phyloP scores from a whole-genome alignment of 163 green algal species.

The Prototheca cutis region DNA sequence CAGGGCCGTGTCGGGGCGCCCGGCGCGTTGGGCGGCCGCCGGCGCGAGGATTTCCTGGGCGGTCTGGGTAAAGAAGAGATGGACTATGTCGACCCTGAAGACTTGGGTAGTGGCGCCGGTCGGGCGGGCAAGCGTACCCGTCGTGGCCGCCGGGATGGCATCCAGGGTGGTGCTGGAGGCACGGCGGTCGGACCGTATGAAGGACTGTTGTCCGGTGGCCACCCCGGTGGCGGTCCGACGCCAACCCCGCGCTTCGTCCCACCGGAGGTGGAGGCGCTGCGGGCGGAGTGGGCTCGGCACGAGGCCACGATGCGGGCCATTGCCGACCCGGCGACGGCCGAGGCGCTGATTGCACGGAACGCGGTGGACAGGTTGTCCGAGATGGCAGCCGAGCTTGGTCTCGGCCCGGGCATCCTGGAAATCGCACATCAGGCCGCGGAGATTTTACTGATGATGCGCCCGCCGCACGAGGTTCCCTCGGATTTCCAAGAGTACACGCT shows the following conservation, averaged over 20 bases:
- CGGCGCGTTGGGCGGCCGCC: too few relatives aligned
- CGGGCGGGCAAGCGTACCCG: background rate
- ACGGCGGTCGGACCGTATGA: too few relatives aligned
- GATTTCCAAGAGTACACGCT: slow-evolving; percentile 77
- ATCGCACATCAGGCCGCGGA: slow-evolving; percentile 59
- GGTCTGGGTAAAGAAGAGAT: slow-evolving; percentile 9
- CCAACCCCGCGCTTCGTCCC: too few relatives aligned
- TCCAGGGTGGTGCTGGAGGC: too few relatives aligned
- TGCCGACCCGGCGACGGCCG: slow-evolving; percentile 26
- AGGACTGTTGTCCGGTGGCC: too few relatives aligned
- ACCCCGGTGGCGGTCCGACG: too few relatives aligned
- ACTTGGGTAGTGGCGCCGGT: background rate
- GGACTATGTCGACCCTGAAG: slow-evolving; percentile 6
- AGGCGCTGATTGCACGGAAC: slow-evolving; percentile 20
- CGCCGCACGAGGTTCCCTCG: slow-evolving; percentile 45
- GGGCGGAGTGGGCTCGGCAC: slow-evolving; percentile 50
- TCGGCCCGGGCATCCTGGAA: slow-evolving; percentile 27
- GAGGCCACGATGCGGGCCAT: slow-evolving; percentile 36
- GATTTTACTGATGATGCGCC: slow-evolving; percentile 73
- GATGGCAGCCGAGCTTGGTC: slow-evolving; percentile 40
- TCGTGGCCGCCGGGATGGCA: too few relatives aligned
- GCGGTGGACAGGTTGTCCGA: slow-evolving; percentile 43
- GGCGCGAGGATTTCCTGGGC: background rate
- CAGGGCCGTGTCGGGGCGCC: background rate
- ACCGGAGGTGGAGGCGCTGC: slow-evolving; percentile 26